phyloP scores from a whole-genome alignment of 495 filamentous ascomycete genomes.

The Penicillium crystallinum region DNA sequence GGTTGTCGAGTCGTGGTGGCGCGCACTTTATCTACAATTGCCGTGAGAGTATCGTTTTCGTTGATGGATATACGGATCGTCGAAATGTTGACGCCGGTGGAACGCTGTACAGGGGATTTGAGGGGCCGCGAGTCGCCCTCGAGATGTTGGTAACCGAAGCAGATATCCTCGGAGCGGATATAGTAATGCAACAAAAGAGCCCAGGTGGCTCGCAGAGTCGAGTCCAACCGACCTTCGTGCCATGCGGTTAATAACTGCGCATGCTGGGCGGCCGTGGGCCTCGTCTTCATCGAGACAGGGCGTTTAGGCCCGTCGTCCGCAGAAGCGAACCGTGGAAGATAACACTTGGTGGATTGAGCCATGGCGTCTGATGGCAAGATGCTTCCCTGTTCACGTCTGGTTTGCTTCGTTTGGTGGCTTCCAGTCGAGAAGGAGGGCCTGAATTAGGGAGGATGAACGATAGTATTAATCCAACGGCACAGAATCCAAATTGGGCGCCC shows the following conservation, averaged over 20 bases:
- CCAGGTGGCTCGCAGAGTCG: constrained; percentile 49
- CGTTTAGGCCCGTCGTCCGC: constrained; percentile 29
- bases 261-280: constrained; percentile 27
- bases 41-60: constrained; percentile 29
- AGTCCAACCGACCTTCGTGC: constrained; percentile 23
- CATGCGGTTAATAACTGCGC: constrained; percentile 35
- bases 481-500: neutral
- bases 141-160: constrained; percentile 49
- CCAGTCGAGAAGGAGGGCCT: neutral
- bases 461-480: constrained; percentile 17
- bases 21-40: constrained; percentile 29
- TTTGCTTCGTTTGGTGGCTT: constrained; percentile 1
- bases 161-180: constrained; percentile 49
- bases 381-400: neutral
- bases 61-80: constrained; percentile 25
- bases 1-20: constrained; percentile 7
- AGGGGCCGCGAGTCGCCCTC: constrained; percentile 19
- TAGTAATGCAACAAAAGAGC: constrained; percentile 50
- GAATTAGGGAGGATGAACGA: constrained; percentile 9
- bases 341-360: constrained; percentile 36
- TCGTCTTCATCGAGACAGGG: constrained; percentile 34
- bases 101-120: constrained; percentile 16
- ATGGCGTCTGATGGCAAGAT: constrained; percentile 18
- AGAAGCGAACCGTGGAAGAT: constrained; percentile 33
- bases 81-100: constrained; percentile 13